phyloP scores from a whole-genome alignment of 257 asterid genomes.

The Solanum lycopersicoides region DNA sequence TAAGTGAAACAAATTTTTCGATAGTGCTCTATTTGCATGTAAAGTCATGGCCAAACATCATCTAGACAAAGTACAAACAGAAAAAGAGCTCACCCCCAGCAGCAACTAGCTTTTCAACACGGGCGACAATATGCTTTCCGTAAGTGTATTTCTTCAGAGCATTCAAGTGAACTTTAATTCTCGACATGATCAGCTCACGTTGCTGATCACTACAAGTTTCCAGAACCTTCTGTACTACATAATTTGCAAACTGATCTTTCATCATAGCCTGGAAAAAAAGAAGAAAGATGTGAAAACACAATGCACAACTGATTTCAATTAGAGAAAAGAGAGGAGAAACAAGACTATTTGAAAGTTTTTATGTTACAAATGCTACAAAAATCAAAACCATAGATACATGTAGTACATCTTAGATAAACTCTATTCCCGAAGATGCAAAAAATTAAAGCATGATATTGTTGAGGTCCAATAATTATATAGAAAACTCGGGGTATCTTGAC shows the following conservation, averaged over 20 bases:
- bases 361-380: background rate
- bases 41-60: background rate
- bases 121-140: constrained; percentile 79
- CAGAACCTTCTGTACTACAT: constrained; percentile 77
- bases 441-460: background rate
- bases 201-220: constrained; percentile 79
- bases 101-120: constrained; percentile 77
- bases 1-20: background rate
- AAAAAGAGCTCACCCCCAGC: constrained; percentile 50
- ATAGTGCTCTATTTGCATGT: background rate
- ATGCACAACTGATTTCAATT: background rate
- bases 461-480: background rate
- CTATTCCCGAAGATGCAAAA: background rate
- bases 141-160: constrained; percentile 81
- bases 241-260: constrained; percentile 84
- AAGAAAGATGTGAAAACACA: background rate
- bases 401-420: background rate
- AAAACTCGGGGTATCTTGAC: background rate
- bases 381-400: background rate
- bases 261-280: constrained; percentile 56
- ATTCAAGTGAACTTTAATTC: constrained; percentile 69
- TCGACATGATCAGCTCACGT: constrained; percentile 63
- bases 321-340: background rate
- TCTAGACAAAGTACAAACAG: background rate
- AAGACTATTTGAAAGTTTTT: background rate